A percentile compares a stretch with the other conserved stretches of the same genome.
Conservation (phyloP, 164 flowering plant species). For the Vitis cinerea region DNA sequence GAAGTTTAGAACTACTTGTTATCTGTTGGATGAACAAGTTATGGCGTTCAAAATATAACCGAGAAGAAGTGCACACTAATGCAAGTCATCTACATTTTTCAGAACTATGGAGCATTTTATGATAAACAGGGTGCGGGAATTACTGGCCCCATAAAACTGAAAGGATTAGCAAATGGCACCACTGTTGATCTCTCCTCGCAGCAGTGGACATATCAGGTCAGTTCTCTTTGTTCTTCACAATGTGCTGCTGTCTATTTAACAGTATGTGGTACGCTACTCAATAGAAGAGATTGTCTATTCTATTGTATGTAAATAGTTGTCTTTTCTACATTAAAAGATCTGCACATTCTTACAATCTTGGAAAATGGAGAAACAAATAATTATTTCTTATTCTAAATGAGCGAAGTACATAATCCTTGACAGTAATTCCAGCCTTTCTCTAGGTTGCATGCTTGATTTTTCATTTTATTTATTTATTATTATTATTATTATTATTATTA, state of each 20-base stretch:
- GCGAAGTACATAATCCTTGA: background rate
- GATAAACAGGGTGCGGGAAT: conserved; percentile 81
- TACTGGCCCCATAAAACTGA: conserved; percentile 83
- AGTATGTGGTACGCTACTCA: no score
- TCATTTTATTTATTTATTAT: no score
- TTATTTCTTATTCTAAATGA: background rate
- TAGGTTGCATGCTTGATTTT: no score
- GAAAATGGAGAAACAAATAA: background rate
- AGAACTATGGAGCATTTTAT: conserved; percentile 95
- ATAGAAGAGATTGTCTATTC: no score
- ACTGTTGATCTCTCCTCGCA: conserved; percentile 69
- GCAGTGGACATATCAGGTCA: conserved; percentile 92
- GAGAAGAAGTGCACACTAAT: conserved; percentile 2
- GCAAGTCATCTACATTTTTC: conserved; percentile 8
- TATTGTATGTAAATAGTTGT: background rate
- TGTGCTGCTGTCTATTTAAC: background rate
- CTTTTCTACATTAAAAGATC: background rate
- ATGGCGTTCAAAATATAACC: background rate
- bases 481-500: no score
- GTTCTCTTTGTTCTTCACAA: background rate
- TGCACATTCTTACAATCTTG: background rate
- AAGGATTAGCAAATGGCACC: conserved; percentile 45
- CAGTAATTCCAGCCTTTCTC: background rate
- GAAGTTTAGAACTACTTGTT: background rate
- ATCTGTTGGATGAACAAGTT: conserved; percentile 1